Evolutionary conservation across 139 green algal genomes (phyloP).

Genomic region (Deuterostichococcus epilithicus): DNA sequence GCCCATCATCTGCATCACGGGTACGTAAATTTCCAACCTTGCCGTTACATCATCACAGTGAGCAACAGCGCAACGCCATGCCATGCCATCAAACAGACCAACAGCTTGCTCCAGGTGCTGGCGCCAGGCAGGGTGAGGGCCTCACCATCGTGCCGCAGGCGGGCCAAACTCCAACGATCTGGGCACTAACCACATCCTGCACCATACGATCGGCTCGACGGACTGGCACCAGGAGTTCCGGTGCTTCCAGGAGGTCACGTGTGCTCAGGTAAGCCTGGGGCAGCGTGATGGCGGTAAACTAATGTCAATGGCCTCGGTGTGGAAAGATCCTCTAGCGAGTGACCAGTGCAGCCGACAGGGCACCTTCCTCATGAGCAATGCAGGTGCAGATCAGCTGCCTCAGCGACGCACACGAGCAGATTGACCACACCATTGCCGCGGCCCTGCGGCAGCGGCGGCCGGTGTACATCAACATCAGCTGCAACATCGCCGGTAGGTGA

Average conservation of each 20-base stretch:
- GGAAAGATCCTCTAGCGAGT: neutral
- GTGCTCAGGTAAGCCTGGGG: conserved; percentile 34
- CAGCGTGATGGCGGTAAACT: neutral
- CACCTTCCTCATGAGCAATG: neutral
- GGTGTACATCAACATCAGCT: conserved; percentile 69
- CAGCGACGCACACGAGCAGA: conserved; percentile 55
- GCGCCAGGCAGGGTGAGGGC: neutral
- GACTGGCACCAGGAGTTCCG: conserved; percentile 67
- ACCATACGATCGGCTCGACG: conserved; percentile 67
- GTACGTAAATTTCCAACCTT: conserved; percentile 12
- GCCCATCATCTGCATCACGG: conserved; percentile 59
- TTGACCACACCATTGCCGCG: conserved; percentile 58
- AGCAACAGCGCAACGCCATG: conserved; percentile 4
- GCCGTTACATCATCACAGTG: conserved; percentile 20
- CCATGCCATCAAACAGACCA: no score
- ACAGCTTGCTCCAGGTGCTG: neutral
- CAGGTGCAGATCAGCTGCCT: conserved; percentile 37
- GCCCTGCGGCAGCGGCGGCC: conserved; percentile 53
- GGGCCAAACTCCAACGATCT: conserved; percentile 74
- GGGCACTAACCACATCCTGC: conserved; percentile 60
- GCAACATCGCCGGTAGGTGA: conserved; percentile 59
- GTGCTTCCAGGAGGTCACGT: conserved; percentile 71
- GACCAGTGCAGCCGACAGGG: neutral
- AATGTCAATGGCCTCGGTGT: neutral
- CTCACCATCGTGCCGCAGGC: neutral